phyloP scores from a whole-genome alignment of 257 asterid genomes.

The Haberlea rhodopensis region DNA sequence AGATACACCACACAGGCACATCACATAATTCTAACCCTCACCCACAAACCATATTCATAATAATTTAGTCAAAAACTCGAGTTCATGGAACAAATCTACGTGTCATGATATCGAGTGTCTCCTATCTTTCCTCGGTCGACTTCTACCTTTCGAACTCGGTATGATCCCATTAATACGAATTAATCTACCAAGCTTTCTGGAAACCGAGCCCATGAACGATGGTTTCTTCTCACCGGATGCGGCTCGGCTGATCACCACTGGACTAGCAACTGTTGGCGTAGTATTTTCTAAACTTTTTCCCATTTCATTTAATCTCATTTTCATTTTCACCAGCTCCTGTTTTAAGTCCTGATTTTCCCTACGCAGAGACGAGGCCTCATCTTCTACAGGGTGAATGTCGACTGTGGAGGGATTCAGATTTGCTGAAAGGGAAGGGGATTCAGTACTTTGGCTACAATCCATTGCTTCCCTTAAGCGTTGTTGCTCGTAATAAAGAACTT shows the following conservation, averaged over 20 bases:
- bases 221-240: neutral
- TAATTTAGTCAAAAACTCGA: too few species aligned
- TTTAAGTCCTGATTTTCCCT: slow-evolving; percentile 56
- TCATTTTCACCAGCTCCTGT: slow-evolving; percentile 45
- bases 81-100: neutral
- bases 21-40: slow-evolving; percentile 3
- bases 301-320: slow-evolving; percentile 40
- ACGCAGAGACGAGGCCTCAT: slow-evolving; percentile 34
- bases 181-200: neutral
- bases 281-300: slow-evolving; percentile 30
- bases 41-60: neutral
- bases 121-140: neutral
- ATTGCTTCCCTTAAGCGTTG: slow-evolving; percentile 68
- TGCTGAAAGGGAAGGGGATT: slow-evolving; percentile 37
- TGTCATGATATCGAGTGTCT: neutral
- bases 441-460: slow-evolving; percentile 38
- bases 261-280: slow-evolving; percentile 29
- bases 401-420: slow-evolving; percentile 30
- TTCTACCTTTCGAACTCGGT: neutral
- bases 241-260: slow-evolving; percentile 27
- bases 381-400: slow-evolving; percentile 27
- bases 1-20: neutral
- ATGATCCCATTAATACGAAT: neutral
- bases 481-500: slow-evolving; percentile 85
- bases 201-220: neutral